Evolutionary conservation across 2,329 filamentous ascomycete genomes (phyloP).

Genomic region (Aspergillus felis): DNA sequence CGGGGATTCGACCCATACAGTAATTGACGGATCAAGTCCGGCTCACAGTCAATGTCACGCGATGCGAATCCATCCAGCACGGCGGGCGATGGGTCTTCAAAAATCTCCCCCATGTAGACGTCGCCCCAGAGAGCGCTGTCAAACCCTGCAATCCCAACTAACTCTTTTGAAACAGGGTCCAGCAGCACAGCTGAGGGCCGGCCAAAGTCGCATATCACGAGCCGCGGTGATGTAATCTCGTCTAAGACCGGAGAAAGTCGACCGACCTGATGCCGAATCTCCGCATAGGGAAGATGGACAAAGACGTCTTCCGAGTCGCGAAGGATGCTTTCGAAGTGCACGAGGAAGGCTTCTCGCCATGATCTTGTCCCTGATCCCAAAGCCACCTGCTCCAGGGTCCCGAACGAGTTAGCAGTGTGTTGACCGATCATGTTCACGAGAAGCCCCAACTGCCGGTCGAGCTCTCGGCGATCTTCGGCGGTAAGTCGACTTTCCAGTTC

Average conservation of each 20-base stretch:
- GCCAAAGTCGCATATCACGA: conserved; percentile 51
- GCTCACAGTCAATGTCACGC: conserved; percentile 16
- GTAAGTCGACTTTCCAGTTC: conserved; percentile 30
- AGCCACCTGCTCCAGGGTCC: conserved; percentile 47
- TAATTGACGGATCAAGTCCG: conserved; percentile 28
- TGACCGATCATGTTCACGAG: conserved; percentile 42
- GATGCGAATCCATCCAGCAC: conserved; percentile 36
- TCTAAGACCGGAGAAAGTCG: conserved; percentile 46
- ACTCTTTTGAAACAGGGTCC: conserved; percentile 44
- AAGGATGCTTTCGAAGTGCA: conserved; percentile 50
- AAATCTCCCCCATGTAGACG: conserved; percentile 50
- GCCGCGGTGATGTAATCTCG: conserved; percentile 47
- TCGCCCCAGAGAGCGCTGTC: conserved; percentile 56
- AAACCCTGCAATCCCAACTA: conserved; percentile 52
- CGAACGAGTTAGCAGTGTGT: conserved; percentile 48
- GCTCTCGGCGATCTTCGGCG: conserved; percentile 23
- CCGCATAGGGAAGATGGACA: conserved; percentile 53
- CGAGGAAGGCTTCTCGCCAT: conserved; percentile 53
- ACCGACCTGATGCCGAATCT: conserved; percentile 49
- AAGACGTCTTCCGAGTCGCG: conserved; percentile 58
- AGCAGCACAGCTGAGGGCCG: conserved; percentile 50
- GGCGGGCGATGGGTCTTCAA: conserved; percentile 35
- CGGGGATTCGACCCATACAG: conserved; percentile 26
- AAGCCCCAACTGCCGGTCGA: conserved; percentile 35
- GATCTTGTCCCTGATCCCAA: conserved; percentile 43